Base-by-base conservation (phyloP, 2,329 filamentous ascomycete genomes). In the Apiospora malaysiana region DNA sequence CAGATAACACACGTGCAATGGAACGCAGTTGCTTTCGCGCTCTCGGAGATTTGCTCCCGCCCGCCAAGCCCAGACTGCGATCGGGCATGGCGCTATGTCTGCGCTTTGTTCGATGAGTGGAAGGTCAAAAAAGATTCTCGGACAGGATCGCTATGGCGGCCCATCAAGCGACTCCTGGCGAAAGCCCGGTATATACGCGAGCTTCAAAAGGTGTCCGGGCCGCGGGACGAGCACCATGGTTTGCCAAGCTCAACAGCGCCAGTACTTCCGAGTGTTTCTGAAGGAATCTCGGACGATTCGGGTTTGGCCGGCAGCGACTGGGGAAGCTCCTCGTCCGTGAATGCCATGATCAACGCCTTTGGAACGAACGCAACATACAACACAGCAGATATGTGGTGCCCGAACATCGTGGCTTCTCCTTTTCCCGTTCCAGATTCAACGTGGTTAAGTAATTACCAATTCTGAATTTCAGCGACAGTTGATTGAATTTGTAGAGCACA, bases 121-220 rank as follows among this genome's bases (percentile, higher is more conserved):
- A 42, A 81, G 76, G 10, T 70, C 78, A n/a, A 78, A 7, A 63
- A 45, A 42, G 40, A 42, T 42, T 42, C 40, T n/a, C 46, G 69
- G n/a, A n/a, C 66, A 66, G 66, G 69, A 6, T 18, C 56, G 32
- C 23, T 71, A 43, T 70, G 68, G 71, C 68, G 70, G 40, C 68
- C 71, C 47, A 71, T 71, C 59, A 42, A 47, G 43, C 73, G 70
- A n/a, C 68, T 71, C 46, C 68, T 73, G 72, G 70, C 73, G 42
- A 74, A 73, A 63, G 70, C 71, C 23, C 70, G 66, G 40, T 71
- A 72, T 45, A 65, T 73, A 47, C 71, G 72, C 4, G 72, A 72
- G 40, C 40, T 42, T 42, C 40, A 42, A 42, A 42, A 42, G 10
- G 40, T 42, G 10, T 42, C 40, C 40, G 40, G 40, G 40, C 10